phyloP scores from a whole-genome alignment of 2,329 filamentous ascomycete species.

The Sporothrix brunneoviolacea region DNA sequence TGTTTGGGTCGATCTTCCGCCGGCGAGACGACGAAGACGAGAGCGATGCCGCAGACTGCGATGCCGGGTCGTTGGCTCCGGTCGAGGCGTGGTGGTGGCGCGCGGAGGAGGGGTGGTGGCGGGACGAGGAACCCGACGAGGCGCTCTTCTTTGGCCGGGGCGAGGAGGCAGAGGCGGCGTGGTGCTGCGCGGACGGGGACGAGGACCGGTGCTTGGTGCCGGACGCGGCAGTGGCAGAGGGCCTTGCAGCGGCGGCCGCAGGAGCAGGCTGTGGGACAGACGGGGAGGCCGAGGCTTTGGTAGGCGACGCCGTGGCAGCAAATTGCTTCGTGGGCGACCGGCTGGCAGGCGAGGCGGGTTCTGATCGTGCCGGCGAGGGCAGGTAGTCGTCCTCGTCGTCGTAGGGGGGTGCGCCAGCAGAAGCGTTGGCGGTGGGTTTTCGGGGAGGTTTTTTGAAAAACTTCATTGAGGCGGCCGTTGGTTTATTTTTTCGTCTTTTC shows the following conservation, averaged over 20 bases:
- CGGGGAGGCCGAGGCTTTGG: slow-evolving; percentile 20
- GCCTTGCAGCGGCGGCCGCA: slow-evolving; percentile 16
- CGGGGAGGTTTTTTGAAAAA: slow-evolving; percentile 45
- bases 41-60: slow-evolving; percentile 6
- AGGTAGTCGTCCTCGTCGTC: slow-evolving; percentile 29
- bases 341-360: slow-evolving; percentile 16
- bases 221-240: slow-evolving; percentile 11
- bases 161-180: not conserved
- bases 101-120: not conserved
- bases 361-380: slow-evolving; percentile 14
- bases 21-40: slow-evolving; percentile 39
- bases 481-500: slow-evolving; percentile 9
- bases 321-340: slow-evolving; percentile 28
- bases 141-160: slow-evolving; percentile 9
- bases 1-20: slow-evolving; percentile 58
- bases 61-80: not conserved
- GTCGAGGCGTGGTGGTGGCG: not conserved
- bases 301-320: slow-evolving; percentile 13
- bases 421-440: slow-evolving; percentile 35
- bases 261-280: not conserved
- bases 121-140: slow-evolving; percentile 2
- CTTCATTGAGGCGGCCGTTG: slow-evolving; percentile 37
- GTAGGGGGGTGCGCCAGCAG: slow-evolving; percentile 24
- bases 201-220: slow-evolving; percentile 20
- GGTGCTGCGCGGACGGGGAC: not conserved